phyloP scores from a whole-genome alignment of 306 rosid genomes.

The Medicago lupulina region DNA sequence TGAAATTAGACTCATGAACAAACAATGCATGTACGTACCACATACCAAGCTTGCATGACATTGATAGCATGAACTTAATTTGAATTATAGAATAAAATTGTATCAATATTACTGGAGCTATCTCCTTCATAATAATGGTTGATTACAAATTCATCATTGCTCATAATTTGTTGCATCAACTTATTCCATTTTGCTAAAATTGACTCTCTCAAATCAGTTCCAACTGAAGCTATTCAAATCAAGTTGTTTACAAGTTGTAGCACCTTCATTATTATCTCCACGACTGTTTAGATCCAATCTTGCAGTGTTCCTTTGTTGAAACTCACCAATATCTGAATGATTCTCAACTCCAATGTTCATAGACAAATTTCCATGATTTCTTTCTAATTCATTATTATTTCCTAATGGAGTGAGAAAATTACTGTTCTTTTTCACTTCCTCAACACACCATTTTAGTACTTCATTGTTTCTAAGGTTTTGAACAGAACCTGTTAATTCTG shows the following conservation, averaged over 20 bases:
- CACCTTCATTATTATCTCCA: constrained; percentile 67
- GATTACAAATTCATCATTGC: constrained; percentile 40
- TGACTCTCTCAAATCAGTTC: constrained; percentile 57
- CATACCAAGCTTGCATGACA: neutral
- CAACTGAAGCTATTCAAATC: constrained; percentile 67
- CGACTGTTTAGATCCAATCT: constrained; percentile 72
- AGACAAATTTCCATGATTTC: constrained; percentile 55
- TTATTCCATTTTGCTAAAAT: constrained; percentile 47
- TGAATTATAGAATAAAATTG: constrained; percentile 21
- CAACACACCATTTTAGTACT: constrained; percentile 47
- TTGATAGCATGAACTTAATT: neutral
- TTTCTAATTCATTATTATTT: constrained; percentile 46
- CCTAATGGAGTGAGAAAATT: constrained; percentile 46
- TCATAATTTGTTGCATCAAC: constrained; percentile 30
- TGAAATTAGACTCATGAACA: neutral
- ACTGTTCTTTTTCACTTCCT: constrained; percentile 50
- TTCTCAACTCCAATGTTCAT: constrained; percentile 64
- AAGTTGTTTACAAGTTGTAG: constrained; percentile 61
- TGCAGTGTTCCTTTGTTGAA: constrained; percentile 37
- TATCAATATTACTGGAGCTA: constrained; percentile 32
- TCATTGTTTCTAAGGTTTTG: constrained; percentile 20
- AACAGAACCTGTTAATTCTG: constrained; percentile 11
- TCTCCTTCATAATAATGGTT: constrained; percentile 29
- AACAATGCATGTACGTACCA: neutral
- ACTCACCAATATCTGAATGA: constrained; percentile 39